phyloP scores from a whole-genome alignment of 768 basidiomycete species.

The Pluteus cervinus region DNA sequence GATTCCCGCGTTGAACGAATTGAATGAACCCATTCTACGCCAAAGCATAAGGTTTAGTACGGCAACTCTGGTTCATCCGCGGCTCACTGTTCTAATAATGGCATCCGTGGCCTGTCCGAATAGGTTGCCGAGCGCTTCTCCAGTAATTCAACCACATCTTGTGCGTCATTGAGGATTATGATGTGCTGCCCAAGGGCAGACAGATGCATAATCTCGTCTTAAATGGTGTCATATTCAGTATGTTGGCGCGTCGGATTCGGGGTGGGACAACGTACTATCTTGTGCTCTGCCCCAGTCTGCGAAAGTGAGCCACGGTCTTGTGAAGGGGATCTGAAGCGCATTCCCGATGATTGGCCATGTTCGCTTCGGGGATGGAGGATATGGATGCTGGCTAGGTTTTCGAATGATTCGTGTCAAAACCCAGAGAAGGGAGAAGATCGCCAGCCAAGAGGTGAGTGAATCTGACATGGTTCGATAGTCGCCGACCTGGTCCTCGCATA shows the following conservation, averaged over 20 bases:
- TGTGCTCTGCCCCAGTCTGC: neutral
- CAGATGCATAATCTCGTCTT: constrained; percentile 11
- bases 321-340: neutral
- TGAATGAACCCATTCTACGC: neutral
- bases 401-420: too few species aligned
- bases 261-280: too few species aligned
- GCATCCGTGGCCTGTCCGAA: neutral
- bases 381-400: too few species aligned
- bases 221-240: too few species aligned
- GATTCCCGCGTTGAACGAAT: constrained; percentile 2
- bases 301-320: constrained; percentile 4
- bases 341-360: constrained; percentile 3
- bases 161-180: constrained; percentile 9
- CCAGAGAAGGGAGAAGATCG: too few species aligned
- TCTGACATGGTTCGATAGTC: too few species aligned
- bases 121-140: constrained; percentile 1
- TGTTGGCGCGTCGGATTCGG: too few species aligned
- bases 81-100: constrained; percentile 1
- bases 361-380: constrained; percentile 1
- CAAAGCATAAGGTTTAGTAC: neutral
- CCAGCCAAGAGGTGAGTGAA: too few species aligned
- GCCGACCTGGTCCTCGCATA: too few species aligned
- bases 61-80: neutral
- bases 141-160: constrained; percentile 7
- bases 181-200: constrained; percentile 10